Evolutionary conservation across 176 grass and related monocot species (phyloP), one percentile per base, ranked within the genome.

Genomic region (Aegilops longissima): DNA sequence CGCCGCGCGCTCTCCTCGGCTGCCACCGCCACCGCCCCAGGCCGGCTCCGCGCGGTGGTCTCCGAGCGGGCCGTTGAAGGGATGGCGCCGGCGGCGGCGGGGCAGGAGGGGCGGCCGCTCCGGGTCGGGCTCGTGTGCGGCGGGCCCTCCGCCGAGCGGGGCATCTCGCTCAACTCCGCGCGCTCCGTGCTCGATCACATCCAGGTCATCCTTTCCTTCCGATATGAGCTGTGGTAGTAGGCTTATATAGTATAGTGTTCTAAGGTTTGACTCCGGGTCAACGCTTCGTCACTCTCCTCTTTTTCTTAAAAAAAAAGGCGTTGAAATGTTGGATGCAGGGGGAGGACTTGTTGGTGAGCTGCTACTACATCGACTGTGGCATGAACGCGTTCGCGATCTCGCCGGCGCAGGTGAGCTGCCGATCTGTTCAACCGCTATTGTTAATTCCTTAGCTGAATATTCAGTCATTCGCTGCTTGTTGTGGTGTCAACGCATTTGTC

Each of bases 131-230:
- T 98, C 80, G 70, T 98, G 27, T 98, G 96, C 80, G 93, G 96
- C 61, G 96, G 96, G 23, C 96, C 96, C 63, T 98, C 96, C 29
- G 88, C 92, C 25, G 96, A 95, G 89, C 70, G 96, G 66, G 96
- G 96, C 68, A 85, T 98, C 76, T 98, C 96, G 36, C 91, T 98
- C 90, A 95, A 98, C 86, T 95, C 96, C 12, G 96, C 96, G 11
- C 85, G 96, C 82, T 95, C 96, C 4, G 90, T 98, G 68, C 93
- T 98, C 42, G 96, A 98, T 64, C 96, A 98, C 88, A 98, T 95
- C 85, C 92, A 95, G 90, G 96, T 93, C 12, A 1, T 27, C 27
- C 27, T 27, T 27, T 27, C 27, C 27, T 27, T 27, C 27, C 27
- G 27, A 27, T 27, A 27, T 27, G 27, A 27, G 27, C 27, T 27